A percentile compares a stretch with the other conserved stretches of the same genome.
Evolutionary conservation across 176 grass and related monocot species (phyloP).

Genomic region (Oryza punctata): DNA sequence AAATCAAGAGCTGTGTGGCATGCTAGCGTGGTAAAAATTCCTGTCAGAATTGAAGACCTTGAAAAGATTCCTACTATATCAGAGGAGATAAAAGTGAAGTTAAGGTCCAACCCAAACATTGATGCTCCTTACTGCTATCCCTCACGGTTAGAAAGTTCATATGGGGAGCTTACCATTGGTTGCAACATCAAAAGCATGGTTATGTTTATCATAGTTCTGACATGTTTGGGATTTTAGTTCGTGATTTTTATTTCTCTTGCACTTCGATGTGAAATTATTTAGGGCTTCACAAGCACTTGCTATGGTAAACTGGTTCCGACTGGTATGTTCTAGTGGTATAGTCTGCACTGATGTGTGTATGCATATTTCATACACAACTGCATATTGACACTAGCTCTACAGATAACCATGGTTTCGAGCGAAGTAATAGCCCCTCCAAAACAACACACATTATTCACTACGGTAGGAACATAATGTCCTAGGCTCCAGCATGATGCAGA

Average conservation of each 20-base stretch:
- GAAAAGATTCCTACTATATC: conserved; percentile 63
- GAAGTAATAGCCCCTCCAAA: background rate
- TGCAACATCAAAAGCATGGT: conserved; percentile 72
- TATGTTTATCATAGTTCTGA: conserved; percentile 29
- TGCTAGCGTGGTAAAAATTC: conserved; percentile 61
- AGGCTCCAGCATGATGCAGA: background rate
- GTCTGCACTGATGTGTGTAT: background rate
- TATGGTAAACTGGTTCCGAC: background rate
- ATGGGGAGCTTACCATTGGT: conserved; percentile 59
- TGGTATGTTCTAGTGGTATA: background rate
- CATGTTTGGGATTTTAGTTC: background rate
- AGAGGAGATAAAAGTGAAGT: conserved; percentile 60
- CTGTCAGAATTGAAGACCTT: conserved; percentile 51
- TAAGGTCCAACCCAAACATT: conserved; percentile 49
- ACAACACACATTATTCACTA: background rate
- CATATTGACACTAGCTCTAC: background rate
- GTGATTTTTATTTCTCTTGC: background rate
- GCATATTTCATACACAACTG: background rate
- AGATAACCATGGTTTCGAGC: background rate
- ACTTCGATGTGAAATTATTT: background rate
- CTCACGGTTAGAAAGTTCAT: conserved; percentile 52
- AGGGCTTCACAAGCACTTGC: background rate
- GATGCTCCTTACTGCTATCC: conserved; percentile 63
- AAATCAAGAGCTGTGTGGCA: conserved; percentile 60
- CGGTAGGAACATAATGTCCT: background rate